Conservation (phyloP, 1,139 yeast genomes). For the Magnusiomyces clavatus region DNA sequence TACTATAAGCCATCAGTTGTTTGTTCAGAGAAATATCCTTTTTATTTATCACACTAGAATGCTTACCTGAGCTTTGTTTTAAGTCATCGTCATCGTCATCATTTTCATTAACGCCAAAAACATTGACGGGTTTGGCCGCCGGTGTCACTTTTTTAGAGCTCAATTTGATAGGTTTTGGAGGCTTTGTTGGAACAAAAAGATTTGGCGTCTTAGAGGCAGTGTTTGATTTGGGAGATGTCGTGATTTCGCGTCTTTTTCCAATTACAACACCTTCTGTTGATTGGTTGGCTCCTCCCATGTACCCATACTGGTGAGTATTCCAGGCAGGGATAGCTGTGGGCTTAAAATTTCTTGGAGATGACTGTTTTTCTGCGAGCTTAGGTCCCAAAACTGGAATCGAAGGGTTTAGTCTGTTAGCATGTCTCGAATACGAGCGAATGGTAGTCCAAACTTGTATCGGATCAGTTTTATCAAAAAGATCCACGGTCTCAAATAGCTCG, state of each 20-base stretch:
- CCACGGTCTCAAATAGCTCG: conserved; percentile 78
- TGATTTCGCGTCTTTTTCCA: conserved; percentile 42
- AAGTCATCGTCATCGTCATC: conserved; percentile 14
- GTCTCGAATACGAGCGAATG: conserved; percentile 63
- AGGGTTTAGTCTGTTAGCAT: conserved; percentile 43
- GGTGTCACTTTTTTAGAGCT: conserved; percentile 5
- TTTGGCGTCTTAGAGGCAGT: conserved; percentile 15
- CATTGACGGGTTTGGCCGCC: neutral
- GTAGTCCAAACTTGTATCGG: conserved; percentile 73
- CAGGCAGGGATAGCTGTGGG: conserved; percentile 38
- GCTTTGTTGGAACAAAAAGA: conserved; percentile 7
- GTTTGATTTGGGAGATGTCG: conserved; percentile 10
- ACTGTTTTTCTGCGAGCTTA: conserved; percentile 29
- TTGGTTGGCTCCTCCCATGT: conserved; percentile 49
- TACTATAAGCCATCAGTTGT: conserved; percentile 20
- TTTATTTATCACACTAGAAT: neutral
- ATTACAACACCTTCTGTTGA: conserved; percentile 44
- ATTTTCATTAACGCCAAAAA: conserved; percentile 15
- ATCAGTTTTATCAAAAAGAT: conserved; percentile 64
- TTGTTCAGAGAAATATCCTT: conserved; percentile 13
- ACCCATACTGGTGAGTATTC: conserved; percentile 54
- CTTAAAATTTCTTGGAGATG: conserved; percentile 32
- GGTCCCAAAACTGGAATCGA: conserved; percentile 47
- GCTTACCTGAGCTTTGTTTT: conserved; percentile 3
- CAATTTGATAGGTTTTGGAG: conserved; percentile 13